Base-by-base conservation (phyloP, 2,329 filamentous ascomycete species). In the Colletotrichum falcatum region DNA sequence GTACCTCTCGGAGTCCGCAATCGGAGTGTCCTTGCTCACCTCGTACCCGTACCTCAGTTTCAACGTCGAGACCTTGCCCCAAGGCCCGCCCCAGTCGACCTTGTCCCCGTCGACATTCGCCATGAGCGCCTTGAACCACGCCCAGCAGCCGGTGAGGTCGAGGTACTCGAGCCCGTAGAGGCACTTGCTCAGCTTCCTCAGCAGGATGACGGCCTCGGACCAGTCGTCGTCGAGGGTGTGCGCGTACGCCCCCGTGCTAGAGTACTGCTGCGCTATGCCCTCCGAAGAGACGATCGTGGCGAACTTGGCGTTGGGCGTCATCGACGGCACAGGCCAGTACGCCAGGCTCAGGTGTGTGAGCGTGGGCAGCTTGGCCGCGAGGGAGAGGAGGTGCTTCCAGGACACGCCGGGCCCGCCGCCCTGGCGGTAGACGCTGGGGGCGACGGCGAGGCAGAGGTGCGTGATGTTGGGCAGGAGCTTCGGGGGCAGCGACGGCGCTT, bases 321-420 rank as follows among this genome's bases (percentile, higher is more conserved):
- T 78, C 20, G 83, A 84, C 2, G 89, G 89, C 60, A 85, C 83
- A 1, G 89, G 89, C 89, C 89, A 91, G 76, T 86, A 87, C 20
- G 88, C 88, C 8, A 91, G 82, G 73, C 85, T 89, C 49, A 91
- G 81, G 74, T 91, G 88, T 1, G 89, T 91, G 48, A 91, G 78
- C 18, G 82, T 84, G 0, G 83, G 83, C 8, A 89, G 77, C 73
- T 86, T 88, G 14, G 81, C 77, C 0, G 87, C 84, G n/a, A 91
- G 77, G 2, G 82, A 74, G 30, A 91, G 80, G 5, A 91, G 83
- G 44, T 89, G 87, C 58, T 84, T 86, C 89, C 89, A 91, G 1
- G 88, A 89, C 20, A 83, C 82, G 7, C 77, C 76, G 7, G 66
- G 66, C 18, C 72, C 51, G 42, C 79, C 78, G 46, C 75, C 75